Conservation (phyloP, 2,329 filamentous ascomycete genomes). For the Fusarium sp. region DNA sequence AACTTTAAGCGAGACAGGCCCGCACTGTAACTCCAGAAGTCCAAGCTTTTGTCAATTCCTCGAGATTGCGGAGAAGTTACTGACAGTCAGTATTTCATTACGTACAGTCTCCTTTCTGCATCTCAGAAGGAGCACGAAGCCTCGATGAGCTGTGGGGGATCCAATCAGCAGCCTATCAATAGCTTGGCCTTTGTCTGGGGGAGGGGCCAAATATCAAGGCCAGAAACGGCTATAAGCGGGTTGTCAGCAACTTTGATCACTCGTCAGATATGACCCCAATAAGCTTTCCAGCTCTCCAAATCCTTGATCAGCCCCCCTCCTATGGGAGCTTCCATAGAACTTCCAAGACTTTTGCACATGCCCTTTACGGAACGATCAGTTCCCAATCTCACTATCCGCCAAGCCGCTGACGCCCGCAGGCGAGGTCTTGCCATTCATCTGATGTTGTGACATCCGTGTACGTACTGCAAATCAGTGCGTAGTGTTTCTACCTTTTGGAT, state of each 20-base stretch:
- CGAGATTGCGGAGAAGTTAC: constrained; percentile 32
- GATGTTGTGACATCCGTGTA: neutral
- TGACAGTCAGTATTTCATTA: constrained; percentile 31
- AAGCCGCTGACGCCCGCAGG: constrained; percentile 26
- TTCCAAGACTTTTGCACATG: constrained; percentile 36
- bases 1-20: neutral
- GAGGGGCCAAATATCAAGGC: constrained; percentile 27
- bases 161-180: constrained; percentile 16
- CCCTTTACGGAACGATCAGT: constrained; percentile 26
- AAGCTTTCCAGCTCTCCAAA: constrained; percentile 31
- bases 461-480: neutral
- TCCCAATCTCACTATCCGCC: constrained; percentile 15
- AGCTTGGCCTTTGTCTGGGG: constrained; percentile 39
- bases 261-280: constrained; percentile 19
- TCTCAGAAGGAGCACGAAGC: constrained; percentile 20
- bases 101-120: constrained; percentile 23
- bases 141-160: constrained; percentile 27
- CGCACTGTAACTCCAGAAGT: constrained; percentile 5
- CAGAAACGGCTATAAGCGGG: constrained; percentile 33
- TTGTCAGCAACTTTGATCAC: constrained; percentile 10
- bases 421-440: constrained; percentile 7
- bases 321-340: constrained; percentile 17
- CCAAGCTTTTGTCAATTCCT: constrained; percentile 22
- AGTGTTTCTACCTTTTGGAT: neutral
- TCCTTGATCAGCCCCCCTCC: neutral